Conservation (phyloP, 1,139 yeast species). For the Candida tunisiensis region DNA sequence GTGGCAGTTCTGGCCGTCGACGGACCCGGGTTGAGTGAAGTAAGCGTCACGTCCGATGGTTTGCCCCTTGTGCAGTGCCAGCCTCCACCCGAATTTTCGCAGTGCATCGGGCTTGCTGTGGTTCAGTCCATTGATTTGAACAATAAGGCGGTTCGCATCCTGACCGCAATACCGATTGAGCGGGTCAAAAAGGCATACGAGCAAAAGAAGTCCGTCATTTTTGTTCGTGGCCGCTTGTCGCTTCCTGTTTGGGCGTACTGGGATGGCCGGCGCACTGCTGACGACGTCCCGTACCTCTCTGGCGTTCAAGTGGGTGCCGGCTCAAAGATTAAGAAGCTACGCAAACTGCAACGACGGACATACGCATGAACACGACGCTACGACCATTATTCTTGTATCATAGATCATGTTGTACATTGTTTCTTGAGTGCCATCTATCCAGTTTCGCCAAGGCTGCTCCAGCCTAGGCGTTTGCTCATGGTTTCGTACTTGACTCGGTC, state of each 20-base stretch:
- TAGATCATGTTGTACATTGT: too few relatives aligned
- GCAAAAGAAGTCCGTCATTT: slow-evolving; percentile 16
- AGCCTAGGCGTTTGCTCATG: background rate
- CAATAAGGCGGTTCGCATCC: slow-evolving; percentile 31
- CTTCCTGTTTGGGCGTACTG: slow-evolving; percentile 31
- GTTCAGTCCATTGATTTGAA: slow-evolving; percentile 33
- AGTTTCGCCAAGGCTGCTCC: too few relatives aligned
- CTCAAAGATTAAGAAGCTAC: background rate
- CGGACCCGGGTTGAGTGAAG: slow-evolving; percentile 1
- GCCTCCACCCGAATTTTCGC: background rate
- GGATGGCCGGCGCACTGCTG: slow-evolving; percentile 2
- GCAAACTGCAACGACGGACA: too few relatives aligned
- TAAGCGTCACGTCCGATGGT: background rate
- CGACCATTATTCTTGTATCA: too few relatives aligned
- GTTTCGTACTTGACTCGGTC: slow-evolving; percentile 65
- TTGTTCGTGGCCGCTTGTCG: slow-evolving; percentile 54
- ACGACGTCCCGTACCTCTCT: background rate
- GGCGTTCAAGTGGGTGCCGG: background rate
- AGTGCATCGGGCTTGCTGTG: slow-evolving; percentile 16
- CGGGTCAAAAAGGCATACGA: slow-evolving; percentile 7
- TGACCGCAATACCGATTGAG: slow-evolving; percentile 28
- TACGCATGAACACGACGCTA: too few relatives aligned
- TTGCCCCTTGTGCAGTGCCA: background rate
- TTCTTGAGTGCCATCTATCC: too few relatives aligned
- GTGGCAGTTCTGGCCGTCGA: slow-evolving; percentile 12